Conservation (phyloP, 192 early-diverging fungal genomes). For the Backusella luteola region DNA sequence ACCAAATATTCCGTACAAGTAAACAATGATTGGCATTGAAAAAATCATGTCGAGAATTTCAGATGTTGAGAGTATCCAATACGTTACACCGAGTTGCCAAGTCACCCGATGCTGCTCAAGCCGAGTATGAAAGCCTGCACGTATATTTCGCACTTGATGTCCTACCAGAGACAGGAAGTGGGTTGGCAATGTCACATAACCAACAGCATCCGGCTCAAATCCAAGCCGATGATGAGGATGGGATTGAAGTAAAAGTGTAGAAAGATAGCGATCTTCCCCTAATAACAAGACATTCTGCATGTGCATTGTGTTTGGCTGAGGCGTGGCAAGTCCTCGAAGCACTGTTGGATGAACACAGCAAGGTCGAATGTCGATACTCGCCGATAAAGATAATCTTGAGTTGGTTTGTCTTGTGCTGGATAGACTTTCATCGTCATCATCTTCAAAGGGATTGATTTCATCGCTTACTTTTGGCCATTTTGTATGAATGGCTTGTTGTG, state of each 20-base stretch:
- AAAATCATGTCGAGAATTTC: slow-evolving; percentile 26
- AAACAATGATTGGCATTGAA: slow-evolving; percentile 22
- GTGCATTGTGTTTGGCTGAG: slow-evolving; percentile 27
- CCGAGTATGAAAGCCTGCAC: slow-evolving; percentile 27
- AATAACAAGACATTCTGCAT: slow-evolving; percentile 30
- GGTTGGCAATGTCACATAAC: slow-evolving; percentile 26
- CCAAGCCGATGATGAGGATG: slow-evolving; percentile 30
- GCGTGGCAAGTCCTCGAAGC: slow-evolving; percentile 20
- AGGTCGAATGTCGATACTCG: slow-evolving; percentile 7
- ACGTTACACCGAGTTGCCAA: slow-evolving; percentile 19
- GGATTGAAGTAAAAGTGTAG: slow-evolving; percentile 28
- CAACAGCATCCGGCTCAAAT: slow-evolving; percentile 36
- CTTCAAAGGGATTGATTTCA: slow-evolving; percentile 8
- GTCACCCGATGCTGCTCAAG: slow-evolving; percentile 22
- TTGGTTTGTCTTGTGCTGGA: background rate
- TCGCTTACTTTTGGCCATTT: slow-evolving; percentile 21
- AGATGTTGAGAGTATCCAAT: slow-evolving; percentile 24
- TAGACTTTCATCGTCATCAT: background rate
- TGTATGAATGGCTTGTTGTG: background rate
- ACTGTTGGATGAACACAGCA: slow-evolving; percentile 41
- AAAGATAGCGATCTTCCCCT: slow-evolving; percentile 32
- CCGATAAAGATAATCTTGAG: slow-evolving; percentile 12
- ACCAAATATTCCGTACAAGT: slow-evolving; percentile 24
- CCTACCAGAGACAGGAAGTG: slow-evolving; percentile 22
- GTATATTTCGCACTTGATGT: slow-evolving; percentile 18